These are phyloP conservation scores for Boletus rufocinnamomeus DNA, from an alignment of 768 basidiomycete species.

Conservation along the genomic window DNA sequence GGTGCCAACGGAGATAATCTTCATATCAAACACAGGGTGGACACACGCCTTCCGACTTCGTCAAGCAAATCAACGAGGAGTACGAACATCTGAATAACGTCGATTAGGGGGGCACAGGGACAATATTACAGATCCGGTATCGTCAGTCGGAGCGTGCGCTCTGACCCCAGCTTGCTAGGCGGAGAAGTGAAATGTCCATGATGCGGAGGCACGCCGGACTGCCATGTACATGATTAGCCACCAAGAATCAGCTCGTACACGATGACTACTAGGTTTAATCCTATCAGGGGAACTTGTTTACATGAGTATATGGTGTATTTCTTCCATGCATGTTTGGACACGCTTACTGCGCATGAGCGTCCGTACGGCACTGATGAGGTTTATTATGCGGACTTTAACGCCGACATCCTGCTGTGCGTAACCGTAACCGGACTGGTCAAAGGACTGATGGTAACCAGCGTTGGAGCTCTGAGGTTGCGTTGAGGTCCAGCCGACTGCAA, in stretches of 20 bases:
- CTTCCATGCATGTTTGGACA: slow-evolving; percentile 17
- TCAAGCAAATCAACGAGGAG: slow-evolving; percentile 72
- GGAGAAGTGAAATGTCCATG: slow-evolving; percentile 21
- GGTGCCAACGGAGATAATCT: slow-evolving; percentile 26
- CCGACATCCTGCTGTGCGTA: slow-evolving; percentile 59
- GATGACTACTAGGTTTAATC: slow-evolving; percentile 83
- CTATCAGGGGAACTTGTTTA: slow-evolving; percentile 84
- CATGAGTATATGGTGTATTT: slow-evolving; percentile 21
- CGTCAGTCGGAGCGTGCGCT: slow-evolving; percentile 7
- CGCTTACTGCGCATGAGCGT: slow-evolving; percentile 96
- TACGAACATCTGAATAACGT: slow-evolving; percentile 61
- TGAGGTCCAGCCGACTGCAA: slow-evolving; percentile 86
- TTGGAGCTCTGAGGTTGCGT: slow-evolving; percentile 58
- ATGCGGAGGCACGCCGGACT: slow-evolving; percentile 13
- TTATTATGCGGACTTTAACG: slow-evolving; percentile 84
- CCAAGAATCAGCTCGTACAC: slow-evolving; percentile 80
- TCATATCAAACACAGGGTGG: slow-evolving; percentile 56
- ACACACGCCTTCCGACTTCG: slow-evolving; percentile 73
- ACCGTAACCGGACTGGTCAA: slow-evolving; percentile 65
- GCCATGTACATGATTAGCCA: slow-evolving; percentile 35
- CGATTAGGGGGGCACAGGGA: slow-evolving; percentile 24
- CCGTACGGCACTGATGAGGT: slow-evolving; percentile 92
- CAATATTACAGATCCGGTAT: slow-evolving; percentile 8
- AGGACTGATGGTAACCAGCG: slow-evolving; percentile 62
- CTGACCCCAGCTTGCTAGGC: slow-evolving; percentile 12